Percentiles rank a stretch among this genome's conserved stretches.
Conservation (phyloP, 75 land plant genomes). For the Selaginella tamariscina region DNA sequence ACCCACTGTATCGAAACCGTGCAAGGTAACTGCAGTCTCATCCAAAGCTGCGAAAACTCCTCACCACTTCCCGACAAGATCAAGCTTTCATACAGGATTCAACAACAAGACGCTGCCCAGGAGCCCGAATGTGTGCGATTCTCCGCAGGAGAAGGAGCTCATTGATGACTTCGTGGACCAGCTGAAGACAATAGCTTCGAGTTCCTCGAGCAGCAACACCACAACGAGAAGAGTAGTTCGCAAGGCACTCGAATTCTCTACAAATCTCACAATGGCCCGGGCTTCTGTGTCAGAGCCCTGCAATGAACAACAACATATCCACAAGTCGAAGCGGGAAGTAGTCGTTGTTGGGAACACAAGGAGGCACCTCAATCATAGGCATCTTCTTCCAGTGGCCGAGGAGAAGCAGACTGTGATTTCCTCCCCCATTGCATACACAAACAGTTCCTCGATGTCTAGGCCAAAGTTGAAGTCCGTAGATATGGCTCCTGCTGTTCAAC, state of each 20-base stretch:
- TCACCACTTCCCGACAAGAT: not conserved
- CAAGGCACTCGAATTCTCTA: not conserved
- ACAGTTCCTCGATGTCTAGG: not conserved
- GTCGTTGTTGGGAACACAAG: not conserved
- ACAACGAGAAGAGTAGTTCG: not conserved
- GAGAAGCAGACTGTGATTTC: slow-evolving; percentile 5
- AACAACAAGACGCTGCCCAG: not conserved
- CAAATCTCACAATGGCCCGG: not conserved
- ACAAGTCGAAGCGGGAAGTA: not conserved
- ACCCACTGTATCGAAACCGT: not conserved
- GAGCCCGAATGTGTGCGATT: not conserved
- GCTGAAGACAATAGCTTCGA: not conserved
- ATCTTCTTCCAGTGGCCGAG: not conserved
- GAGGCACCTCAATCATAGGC: no score
- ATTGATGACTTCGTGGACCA: not conserved
- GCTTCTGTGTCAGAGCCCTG: not conserved
- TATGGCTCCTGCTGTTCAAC: not conserved
- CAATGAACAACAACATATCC: not conserved
- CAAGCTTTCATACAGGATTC: not conserved
- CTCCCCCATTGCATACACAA: not conserved
- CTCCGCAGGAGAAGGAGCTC: not conserved
- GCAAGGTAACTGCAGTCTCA: not conserved
- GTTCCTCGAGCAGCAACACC: not conserved
- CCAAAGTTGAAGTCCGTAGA: slow-evolving; percentile 2
- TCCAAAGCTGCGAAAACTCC: not conserved